Evolutionary conservation across 2,329 filamentous ascomycete genomes (phyloP).

Genomic region (Neoascochyta sp.): DNA sequence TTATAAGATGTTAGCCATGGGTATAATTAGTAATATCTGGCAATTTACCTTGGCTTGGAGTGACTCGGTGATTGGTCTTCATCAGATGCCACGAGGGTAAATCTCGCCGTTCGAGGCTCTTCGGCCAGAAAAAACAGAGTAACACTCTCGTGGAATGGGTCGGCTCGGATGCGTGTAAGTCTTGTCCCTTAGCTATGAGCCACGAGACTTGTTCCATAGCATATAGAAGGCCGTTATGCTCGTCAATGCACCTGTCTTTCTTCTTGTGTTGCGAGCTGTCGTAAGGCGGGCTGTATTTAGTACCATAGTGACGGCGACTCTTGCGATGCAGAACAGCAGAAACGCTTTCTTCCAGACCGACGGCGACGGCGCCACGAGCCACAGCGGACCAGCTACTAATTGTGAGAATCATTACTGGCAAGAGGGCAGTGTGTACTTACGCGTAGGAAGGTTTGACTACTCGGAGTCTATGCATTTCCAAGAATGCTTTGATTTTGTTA

Average conservation of each 20-base stretch:
- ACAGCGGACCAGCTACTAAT: slow-evolving; percentile 24
- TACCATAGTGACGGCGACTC: slow-evolving; percentile 23
- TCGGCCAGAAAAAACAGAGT: neutral
- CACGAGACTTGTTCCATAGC: slow-evolving; percentile 10
- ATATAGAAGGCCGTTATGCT: slow-evolving; percentile 1
- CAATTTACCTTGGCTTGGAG: slow-evolving; percentile 3
- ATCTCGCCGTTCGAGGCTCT: neutral
- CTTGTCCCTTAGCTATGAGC: slow-evolving; percentile 15
- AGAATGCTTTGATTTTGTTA: slow-evolving; percentile 9
- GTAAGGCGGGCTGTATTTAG: neutral
- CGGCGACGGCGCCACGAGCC: slow-evolving; percentile 19
- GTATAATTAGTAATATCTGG: neutral
- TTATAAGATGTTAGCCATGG: slow-evolving; percentile 5
- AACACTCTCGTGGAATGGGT: neutral
- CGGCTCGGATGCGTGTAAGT: slow-evolving; percentile 2
- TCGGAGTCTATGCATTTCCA: slow-evolving; percentile 1
- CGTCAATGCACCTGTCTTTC: slow-evolving; percentile 5
- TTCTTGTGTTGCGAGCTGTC: slow-evolving; percentile 2
- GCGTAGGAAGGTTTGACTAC: slow-evolving; percentile 14
- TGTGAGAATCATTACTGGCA: no score
- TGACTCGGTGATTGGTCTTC: slow-evolving; percentile 2
- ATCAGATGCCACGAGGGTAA: slow-evolving; percentile 6
- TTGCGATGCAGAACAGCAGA: slow-evolving; percentile 12
- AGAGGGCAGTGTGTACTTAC: slow-evolving; percentile 6
- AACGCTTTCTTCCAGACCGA: slow-evolving; percentile 17